phyloP scores from a whole-genome alignment of 2,329 filamentous ascomycete species.

The Talaromyces sp. region DNA sequence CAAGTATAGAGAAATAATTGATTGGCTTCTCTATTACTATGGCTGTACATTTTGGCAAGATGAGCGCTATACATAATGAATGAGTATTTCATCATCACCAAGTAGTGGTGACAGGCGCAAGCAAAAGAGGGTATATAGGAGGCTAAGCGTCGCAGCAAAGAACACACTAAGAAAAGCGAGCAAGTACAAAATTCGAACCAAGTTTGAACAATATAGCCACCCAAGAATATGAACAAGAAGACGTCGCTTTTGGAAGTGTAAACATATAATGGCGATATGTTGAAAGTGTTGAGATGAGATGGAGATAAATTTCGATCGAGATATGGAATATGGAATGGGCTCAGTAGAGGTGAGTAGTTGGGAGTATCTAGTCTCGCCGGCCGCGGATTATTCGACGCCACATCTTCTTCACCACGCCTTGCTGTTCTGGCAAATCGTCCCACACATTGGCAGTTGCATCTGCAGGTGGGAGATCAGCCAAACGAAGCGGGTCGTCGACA shows the following conservation, averaged over 20 bases:
- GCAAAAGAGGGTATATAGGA: slow-evolving; percentile 12
- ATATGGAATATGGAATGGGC: background rate
- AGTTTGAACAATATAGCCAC: background rate
- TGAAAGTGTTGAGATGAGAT: background rate
- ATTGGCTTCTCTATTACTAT: background rate
- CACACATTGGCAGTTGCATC: slow-evolving; percentile 37
- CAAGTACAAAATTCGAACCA: background rate
- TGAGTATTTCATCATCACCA: background rate
- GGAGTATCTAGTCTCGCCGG: slow-evolving; percentile 11
- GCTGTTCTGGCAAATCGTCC: slow-evolving; percentile 37
- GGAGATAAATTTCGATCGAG: background rate
- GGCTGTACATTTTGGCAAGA: background rate
- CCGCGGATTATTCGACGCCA: slow-evolving; percentile 38
- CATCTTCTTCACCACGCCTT: slow-evolving; percentile 37
- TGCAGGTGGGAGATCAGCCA: slow-evolving; percentile 46
- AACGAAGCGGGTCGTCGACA: slow-evolving; percentile 48
- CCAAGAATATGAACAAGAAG: slow-evolving; percentile 8
- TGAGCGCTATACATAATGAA: background rate
- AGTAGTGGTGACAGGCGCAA: background rate
- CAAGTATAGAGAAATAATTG: background rate
- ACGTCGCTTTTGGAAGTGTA: background rate
- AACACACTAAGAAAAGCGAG: background rate
- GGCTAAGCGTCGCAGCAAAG: background rate
- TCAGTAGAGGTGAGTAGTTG: background rate
- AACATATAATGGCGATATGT: background rate